A percentile compares a stretch with the other conserved stretches of the same genome.
phyloP scores from a whole-genome alignment of 164 flowering plant species.

The Stephania yunnanensis region DNA sequence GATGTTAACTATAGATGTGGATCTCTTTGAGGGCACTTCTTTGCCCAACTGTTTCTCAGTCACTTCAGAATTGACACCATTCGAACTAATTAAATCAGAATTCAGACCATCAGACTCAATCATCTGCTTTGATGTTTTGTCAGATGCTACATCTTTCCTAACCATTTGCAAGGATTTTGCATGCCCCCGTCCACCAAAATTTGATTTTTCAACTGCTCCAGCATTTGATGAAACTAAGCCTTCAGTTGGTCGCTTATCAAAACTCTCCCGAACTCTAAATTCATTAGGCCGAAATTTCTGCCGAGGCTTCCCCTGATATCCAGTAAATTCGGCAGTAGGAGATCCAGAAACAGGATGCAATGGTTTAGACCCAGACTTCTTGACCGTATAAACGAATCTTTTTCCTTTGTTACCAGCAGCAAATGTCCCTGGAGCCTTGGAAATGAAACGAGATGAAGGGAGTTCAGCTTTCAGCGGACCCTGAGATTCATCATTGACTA shows the following conservation, averaged over 20 bases:
- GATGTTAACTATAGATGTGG: slow-evolving; percentile 12
- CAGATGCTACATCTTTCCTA: slow-evolving; percentile 24
- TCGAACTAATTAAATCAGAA: slow-evolving; percentile 26
- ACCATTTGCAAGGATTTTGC: slow-evolving; percentile 33
- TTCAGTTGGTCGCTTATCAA: slow-evolving; percentile 45
- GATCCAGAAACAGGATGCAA: slow-evolving; percentile 34
- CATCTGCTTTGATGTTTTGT: slow-evolving; percentile 32
- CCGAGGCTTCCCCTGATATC: slow-evolving; percentile 56
- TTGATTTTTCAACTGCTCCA: slow-evolving; percentile 36
- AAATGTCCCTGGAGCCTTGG: slow-evolving; percentile 36
- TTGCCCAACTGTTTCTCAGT: slow-evolving; percentile 34
- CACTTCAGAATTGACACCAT: slow-evolving; percentile 34
- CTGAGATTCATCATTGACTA: slow-evolving; percentile 28
- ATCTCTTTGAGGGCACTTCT: slow-evolving; percentile 30
- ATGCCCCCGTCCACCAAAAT: slow-evolving; percentile 29
- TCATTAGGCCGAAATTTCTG: slow-evolving; percentile 52
- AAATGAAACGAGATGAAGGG: slow-evolving; percentile 21
- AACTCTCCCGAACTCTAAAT: slow-evolving; percentile 60
- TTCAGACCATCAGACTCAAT: slow-evolving; percentile 32
- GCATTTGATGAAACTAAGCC: slow-evolving; percentile 22
- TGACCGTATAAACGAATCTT: slow-evolving; percentile 40
- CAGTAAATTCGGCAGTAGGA: slow-evolving; percentile 36
- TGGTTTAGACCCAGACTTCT: slow-evolving; percentile 42
- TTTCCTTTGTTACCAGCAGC: slow-evolving; percentile 47
- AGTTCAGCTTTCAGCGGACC: slow-evolving; percentile 24